These are phyloP conservation scores for Phoenix dactylifera DNA, from an alignment of 176 grass and related monocot species.

Conservation along the genomic window DNA sequence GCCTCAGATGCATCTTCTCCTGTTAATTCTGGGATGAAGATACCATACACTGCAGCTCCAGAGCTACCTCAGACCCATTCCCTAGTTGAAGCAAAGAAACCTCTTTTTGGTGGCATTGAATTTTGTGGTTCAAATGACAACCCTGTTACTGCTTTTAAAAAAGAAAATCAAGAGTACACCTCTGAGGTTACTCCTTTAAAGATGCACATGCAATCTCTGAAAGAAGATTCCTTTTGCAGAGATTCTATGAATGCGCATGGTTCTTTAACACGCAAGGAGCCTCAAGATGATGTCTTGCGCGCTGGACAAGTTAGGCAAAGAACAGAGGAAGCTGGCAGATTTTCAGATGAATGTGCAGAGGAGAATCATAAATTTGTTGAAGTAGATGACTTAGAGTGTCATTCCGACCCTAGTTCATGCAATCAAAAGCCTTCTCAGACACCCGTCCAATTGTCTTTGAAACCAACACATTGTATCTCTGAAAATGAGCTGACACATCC, in stretches of 20 bases:
- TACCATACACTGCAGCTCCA: conserved; percentile 8
- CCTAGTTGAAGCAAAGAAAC: conserved; percentile 32
- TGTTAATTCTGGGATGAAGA: neutral
- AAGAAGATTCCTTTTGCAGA: no score
- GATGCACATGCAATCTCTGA: no score
- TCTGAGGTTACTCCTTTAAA: no score
- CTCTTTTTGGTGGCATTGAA: conserved; percentile 40
- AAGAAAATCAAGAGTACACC: no score
- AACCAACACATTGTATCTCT: no score
- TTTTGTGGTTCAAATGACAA: conserved; percentile 8
- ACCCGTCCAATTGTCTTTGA: conserved; percentile 18
- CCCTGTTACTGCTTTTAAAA: no score
- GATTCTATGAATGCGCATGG: no score
- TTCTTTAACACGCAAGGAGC: no score
- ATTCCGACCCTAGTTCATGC: neutral
- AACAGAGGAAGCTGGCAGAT: no score
- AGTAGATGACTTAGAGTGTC: conserved; percentile 20
- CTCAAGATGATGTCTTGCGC: no score
- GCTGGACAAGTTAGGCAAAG: no score
- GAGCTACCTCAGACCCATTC: conserved; percentile 23
- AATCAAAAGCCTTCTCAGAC: conserved; percentile 20
- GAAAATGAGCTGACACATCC: neutral
- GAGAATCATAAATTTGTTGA: conserved; percentile 5
- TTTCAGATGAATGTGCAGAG: neutral
- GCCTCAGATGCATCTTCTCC: neutral